These are phyloP conservation scores for Yarrowia sp. DNA, from an alignment of 805 yeast genomes.

Conservation along the genomic window DNA sequence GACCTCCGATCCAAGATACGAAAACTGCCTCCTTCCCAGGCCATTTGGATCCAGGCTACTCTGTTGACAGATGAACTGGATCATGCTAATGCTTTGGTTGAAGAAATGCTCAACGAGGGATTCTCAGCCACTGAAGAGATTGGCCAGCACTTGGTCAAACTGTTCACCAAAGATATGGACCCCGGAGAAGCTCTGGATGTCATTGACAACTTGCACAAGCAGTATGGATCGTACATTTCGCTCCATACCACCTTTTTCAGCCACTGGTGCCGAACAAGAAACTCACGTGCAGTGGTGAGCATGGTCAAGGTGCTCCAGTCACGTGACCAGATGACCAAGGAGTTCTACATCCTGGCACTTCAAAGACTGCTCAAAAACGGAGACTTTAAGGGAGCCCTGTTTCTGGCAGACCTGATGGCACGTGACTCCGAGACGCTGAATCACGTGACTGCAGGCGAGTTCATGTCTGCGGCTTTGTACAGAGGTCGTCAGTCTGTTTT, in stretches of 20 bases:
- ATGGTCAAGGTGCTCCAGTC: slow-evolving; percentile 12
- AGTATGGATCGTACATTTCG: slow-evolving; percentile 2
- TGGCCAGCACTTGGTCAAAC: slow-evolving; percentile 15
- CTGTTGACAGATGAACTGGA: neutral
- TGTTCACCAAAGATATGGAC: slow-evolving; percentile 19
- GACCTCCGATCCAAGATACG: neutral
- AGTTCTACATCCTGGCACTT: neutral
- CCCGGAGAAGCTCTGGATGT: neutral
- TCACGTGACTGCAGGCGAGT: slow-evolving; percentile 6
- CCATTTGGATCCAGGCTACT: neutral
- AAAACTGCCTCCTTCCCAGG: slow-evolving; percentile 12
- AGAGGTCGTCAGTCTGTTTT: slow-evolving; percentile 7
- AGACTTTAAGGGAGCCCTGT: slow-evolving; percentile 2
- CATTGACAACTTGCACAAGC: slow-evolving; percentile 3
- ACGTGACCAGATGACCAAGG: neutral
- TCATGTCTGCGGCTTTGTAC: slow-evolving; percentile 9
- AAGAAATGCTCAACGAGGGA: slow-evolving; percentile 16
- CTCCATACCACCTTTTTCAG: slow-evolving; percentile 20
- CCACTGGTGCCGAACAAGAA: slow-evolving; percentile 34
- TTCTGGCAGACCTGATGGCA: neutral
- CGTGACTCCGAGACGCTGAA: neutral
- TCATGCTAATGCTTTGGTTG: slow-evolving; percentile 6
- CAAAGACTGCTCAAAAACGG: neutral
- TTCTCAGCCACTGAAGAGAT: slow-evolving; percentile 4
- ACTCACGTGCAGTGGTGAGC: neutral